Evolutionary conservation across 2,329 filamentous ascomycete genomes (phyloP).

Genomic region (Pleomassaria siparia): DNA sequence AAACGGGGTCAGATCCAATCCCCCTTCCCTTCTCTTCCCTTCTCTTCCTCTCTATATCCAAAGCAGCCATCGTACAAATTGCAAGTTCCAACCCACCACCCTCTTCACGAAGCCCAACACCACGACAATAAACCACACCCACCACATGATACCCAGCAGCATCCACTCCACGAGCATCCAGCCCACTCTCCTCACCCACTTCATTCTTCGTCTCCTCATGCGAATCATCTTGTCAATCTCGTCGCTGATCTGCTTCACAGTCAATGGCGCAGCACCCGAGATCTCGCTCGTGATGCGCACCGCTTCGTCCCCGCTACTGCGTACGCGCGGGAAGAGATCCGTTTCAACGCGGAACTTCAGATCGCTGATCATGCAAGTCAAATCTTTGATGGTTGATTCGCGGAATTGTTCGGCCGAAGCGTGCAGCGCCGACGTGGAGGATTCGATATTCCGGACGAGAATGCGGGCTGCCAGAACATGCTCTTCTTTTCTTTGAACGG

Average conservation of each 20-base stretch:
- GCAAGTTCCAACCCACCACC: constrained; percentile 60
- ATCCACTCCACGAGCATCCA: constrained; percentile 87
- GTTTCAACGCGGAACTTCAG: constrained; percentile 51
- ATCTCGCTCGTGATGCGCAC: constrained; percentile 77
- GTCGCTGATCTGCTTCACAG: constrained; percentile 79
- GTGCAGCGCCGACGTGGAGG: constrained; percentile 50
- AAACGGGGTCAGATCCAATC: too few species aligned
- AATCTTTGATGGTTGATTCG: constrained; percentile 45
- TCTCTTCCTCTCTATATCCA: constrained; percentile 63
- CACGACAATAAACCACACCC: constrained; percentile 87
- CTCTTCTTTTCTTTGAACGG: constrained; percentile 54
- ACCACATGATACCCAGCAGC: constrained; percentile 89
- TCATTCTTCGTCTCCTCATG: constrained; percentile 70
- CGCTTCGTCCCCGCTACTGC: constrained; percentile 72
- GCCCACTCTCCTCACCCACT: constrained; percentile 73
- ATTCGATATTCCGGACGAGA: constrained; percentile 52
- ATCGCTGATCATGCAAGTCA: constrained; percentile 48
- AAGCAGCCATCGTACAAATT: constrained; percentile 75
- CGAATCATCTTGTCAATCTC: constrained; percentile 69
- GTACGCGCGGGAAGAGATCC: constrained; percentile 61
- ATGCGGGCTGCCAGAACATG: constrained; percentile 56
- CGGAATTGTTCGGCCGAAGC: constrained; percentile 55
- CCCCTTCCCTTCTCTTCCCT: too few species aligned
- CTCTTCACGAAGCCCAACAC: constrained; percentile 68
- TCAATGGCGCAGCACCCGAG: constrained; percentile 73